These are phyloP conservation scores for Candida tropicalis DNA, from an alignment of 1,139 yeast genomes.

Conservation along the genomic window DNA sequence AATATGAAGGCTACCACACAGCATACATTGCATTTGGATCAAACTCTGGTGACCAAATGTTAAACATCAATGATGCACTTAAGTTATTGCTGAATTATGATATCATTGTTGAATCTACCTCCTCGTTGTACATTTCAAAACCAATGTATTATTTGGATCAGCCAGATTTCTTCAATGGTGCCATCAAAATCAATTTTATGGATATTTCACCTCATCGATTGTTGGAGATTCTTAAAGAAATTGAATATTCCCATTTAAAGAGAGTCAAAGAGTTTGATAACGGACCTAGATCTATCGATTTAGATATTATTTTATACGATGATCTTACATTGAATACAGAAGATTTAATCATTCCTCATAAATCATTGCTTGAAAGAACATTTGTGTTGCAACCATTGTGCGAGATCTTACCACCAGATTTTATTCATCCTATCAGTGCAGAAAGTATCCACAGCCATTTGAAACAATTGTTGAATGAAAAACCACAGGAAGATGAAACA, in stretches of 20 bases:
- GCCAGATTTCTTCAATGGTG: conserved; percentile 83
- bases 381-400: conserved; percentile 89
- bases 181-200: conserved; percentile 57
- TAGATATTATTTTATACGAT: conserved; percentile 81
- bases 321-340: conserved; percentile 55
- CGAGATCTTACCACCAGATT: conserved; percentile 69
- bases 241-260: conserved; percentile 73
- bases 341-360: conserved; percentile 78
- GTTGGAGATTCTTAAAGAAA: conserved; percentile 61
- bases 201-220: conserved; percentile 63
- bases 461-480: conserved; percentile 50
- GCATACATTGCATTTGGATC: conserved; percentile 90
- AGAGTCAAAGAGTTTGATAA: conserved; percentile 80
- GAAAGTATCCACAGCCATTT: conserved; percentile 75
- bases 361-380: conserved; percentile 82
- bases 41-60: conserved; percentile 72
- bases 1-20: conserved; percentile 37
- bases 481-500: conserved; percentile 37
- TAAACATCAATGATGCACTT: conserved; percentile 63
- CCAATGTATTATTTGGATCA: conserved; percentile 93
- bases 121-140: conserved; percentile 81
- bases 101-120: conserved; percentile 58
- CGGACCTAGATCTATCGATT: conserved; percentile 89
- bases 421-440: conserved; percentile 79
- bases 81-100: conserved; percentile 44